Conservation (phyloP, 2,329 filamentous ascomycete species). For the Stagonosporopsis rhizophila region DNA sequence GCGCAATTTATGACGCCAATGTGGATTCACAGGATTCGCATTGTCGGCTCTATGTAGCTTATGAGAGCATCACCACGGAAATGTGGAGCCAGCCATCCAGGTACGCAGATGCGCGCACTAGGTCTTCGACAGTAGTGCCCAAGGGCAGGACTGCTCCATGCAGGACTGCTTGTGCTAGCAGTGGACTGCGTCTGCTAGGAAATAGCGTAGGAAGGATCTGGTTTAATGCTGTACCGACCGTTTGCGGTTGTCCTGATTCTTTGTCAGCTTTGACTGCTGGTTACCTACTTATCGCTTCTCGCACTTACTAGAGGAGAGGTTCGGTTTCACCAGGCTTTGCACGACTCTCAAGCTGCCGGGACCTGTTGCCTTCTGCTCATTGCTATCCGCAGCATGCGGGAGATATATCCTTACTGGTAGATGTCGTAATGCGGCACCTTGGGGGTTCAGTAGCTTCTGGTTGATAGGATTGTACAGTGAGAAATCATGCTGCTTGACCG, state of each 20-base stretch:
- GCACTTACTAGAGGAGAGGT: slow-evolving; percentile 48
- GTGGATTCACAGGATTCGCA: slow-evolving; percentile 13
- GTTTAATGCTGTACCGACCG: slow-evolving; percentile 80
- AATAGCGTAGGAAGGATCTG: slow-evolving; percentile 80
- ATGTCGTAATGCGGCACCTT: slow-evolving; percentile 72
- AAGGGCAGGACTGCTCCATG: slow-evolving; percentile 88
- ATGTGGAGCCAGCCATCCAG: slow-evolving; percentile 91
- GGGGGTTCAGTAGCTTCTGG: slow-evolving; percentile 75
- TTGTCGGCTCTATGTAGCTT: slow-evolving; percentile 10
- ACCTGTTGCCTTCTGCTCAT: slow-evolving; percentile 29
- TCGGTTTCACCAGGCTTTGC: slow-evolving; percentile 73
- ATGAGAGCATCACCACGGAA: slow-evolving; percentile 70
- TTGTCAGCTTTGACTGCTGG: slow-evolving; percentile 22
- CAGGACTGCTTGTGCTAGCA: slow-evolving; percentile 82
- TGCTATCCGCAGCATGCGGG: slow-evolving; percentile 53
- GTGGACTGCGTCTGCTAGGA: slow-evolving; percentile 81
- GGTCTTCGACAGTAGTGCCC: slow-evolving; percentile 77
- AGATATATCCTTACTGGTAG: slow-evolving; percentile 91
- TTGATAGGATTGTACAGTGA: slow-evolving; percentile 76
- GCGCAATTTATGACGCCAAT: slow-evolving; percentile 4
- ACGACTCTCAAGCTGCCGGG: slow-evolving; percentile 61
- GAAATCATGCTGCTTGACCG: slow-evolving; percentile 80
- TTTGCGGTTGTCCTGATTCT: slow-evolving; percentile 62
- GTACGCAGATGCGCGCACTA: slow-evolving; percentile 84
- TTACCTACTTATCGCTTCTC: not conserved